Evolutionary conservation across 805 yeast genomes (phyloP).

Genomic region (Naumovozyma castellii): DNA sequence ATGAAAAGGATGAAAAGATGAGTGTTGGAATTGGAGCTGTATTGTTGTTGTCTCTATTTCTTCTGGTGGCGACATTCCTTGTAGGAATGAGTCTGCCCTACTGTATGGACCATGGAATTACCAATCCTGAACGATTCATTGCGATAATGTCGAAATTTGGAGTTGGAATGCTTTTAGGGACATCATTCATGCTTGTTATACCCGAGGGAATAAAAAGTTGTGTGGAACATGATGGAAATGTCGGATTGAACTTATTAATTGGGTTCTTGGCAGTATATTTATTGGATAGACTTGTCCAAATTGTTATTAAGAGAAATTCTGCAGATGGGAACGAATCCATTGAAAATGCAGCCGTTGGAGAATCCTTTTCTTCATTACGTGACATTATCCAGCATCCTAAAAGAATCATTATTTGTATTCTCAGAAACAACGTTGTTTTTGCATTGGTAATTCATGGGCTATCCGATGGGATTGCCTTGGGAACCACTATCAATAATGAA

Average conservation of each 20-base stretch:
- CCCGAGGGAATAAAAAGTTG: constrained; percentile 48
- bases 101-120: neutral
- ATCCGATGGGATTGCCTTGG: constrained; percentile 57
- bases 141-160: constrained; percentile 39
- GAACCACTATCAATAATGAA: constrained; percentile 39
- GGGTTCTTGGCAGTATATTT: constrained; percentile 44
- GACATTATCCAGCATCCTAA: constrained; percentile 18
- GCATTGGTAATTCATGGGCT: constrained; percentile 52
- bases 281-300: constrained; percentile 32
- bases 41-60: constrained; percentile 8
- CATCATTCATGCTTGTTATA: constrained; percentile 43
- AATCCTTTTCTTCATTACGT: constrained; percentile 8
- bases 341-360: neutral
- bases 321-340: neutral
- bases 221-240: constrained; percentile 25
- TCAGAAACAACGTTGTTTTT: constrained; percentile 41
- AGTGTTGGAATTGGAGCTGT: constrained; percentile 5
- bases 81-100: constrained; percentile 11
- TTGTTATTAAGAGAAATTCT: constrained; percentile 6
- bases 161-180: constrained; percentile 47
- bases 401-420: constrained; percentile 24
- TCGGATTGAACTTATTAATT: constrained; percentile 39
- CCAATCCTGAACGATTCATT: constrained; percentile 14
- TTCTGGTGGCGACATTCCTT: constrained; percentile 19
- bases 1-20: constrained; percentile 2